phyloP scores from a whole-genome alignment of 805 yeast species.

The Peterozyma toletana region DNA sequence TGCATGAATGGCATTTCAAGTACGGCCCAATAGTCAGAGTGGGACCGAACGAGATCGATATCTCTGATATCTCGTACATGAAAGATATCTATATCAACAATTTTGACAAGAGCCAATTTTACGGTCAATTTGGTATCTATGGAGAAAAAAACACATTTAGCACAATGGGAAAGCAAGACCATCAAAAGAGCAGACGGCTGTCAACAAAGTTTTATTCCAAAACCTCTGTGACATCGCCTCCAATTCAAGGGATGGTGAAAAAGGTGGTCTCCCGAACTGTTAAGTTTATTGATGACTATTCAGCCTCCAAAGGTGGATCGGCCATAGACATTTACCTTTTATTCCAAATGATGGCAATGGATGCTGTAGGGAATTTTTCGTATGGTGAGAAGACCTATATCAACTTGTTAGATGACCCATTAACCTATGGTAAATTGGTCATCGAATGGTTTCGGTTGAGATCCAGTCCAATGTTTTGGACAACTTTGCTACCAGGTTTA shows the following conservation, averaged over 20 bases:
- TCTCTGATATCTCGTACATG: conserved; percentile 35
- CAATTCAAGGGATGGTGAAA: conserved; percentile 20
- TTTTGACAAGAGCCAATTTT: conserved; percentile 47
- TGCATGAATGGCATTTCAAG: conserved; percentile 36
- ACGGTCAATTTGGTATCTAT: conserved; percentile 46
- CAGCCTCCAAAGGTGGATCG: conserved; percentile 5
- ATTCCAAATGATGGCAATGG: conserved; percentile 56
- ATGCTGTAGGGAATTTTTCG: conserved; percentile 48
- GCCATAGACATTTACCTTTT: conserved; percentile 48
- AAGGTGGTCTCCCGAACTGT: conserved; percentile 17
- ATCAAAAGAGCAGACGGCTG: conserved; percentile 26
- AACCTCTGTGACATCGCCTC: conserved; percentile 18
- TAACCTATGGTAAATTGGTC: conserved; percentile 27
- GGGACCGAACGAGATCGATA: conserved; percentile 48
- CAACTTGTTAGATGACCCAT: conserved; percentile 24
- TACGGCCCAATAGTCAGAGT: conserved; percentile 50
- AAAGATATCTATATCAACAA: conserved; percentile 43
- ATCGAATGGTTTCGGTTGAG: conserved; percentile 35
- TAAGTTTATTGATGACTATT: conserved; percentile 8
- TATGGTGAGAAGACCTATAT: conserved; percentile 41
- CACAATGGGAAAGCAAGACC: conserved; percentile 34
- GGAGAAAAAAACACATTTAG: conserved; percentile 46
- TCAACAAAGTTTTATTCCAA: conserved; percentile 31
- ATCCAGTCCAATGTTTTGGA: conserved; percentile 51
- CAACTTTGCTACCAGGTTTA: conserved; percentile 40